phyloP scores from a whole-genome alignment of 495 filamentous ascomycete genomes.

The Acidomyces sp. region DNA sequence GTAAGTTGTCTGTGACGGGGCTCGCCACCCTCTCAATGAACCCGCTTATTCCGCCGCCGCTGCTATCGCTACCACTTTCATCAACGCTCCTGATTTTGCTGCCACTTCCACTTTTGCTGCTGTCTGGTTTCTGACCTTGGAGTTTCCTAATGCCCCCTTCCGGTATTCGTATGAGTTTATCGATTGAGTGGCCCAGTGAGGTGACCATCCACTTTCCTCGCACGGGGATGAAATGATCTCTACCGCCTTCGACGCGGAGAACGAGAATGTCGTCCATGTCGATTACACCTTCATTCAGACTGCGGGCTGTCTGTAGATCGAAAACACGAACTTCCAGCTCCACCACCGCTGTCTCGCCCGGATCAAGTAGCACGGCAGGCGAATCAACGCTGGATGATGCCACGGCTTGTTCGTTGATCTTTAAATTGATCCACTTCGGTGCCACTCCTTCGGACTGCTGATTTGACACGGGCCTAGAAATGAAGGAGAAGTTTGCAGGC shows the following conservation, averaged over 20 bases:
- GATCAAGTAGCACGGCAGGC: slow-evolving; percentile 46
- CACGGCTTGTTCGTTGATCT: slow-evolving; percentile 40
- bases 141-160: slow-evolving; percentile 54
- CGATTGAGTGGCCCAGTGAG: slow-evolving; percentile 68
- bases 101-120: slow-evolving; percentile 30
- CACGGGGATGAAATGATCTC: slow-evolving; percentile 84
- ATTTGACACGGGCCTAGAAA: slow-evolving; percentile 44
- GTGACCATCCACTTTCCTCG: slow-evolving; percentile 66
- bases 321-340: slow-evolving; percentile 51
- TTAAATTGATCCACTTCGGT: slow-evolving; percentile 55
- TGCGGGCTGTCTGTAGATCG: slow-evolving; percentile 46
- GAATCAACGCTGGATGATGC: slow-evolving; percentile 19
- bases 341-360: slow-evolving; percentile 67
- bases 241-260: slow-evolving; percentile 68
- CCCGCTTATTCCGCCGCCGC: not conserved
- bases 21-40: slow-evolving; percentile 6
- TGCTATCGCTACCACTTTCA: slow-evolving; percentile 1
- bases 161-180: slow-evolving; percentile 71
- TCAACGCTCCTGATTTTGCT: too few species aligned
- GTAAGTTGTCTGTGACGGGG: slow-evolving; percentile 15
- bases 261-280: slow-evolving; percentile 77
- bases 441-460: slow-evolving; percentile 32
- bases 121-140: slow-evolving; percentile 35
- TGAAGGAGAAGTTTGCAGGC: slow-evolving; percentile 59
- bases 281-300: slow-evolving; percentile 54